Evolutionary conservation across 768 basidiomycete genomes (phyloP).

Genomic region (Mycena amicta): DNA sequence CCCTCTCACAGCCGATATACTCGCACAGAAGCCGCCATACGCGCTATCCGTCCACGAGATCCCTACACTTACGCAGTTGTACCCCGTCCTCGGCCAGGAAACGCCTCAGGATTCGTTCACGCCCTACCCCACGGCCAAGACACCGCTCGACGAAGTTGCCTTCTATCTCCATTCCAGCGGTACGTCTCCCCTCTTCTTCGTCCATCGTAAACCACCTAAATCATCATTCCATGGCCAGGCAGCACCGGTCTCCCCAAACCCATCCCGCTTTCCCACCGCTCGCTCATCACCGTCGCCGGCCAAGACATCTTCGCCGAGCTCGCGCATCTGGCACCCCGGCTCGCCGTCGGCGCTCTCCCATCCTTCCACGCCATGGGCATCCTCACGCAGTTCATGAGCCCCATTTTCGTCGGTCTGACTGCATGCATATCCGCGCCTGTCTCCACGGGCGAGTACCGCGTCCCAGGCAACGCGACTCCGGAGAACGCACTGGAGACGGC

Average conservation of each 20-base stretch:
- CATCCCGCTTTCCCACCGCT: neutral
- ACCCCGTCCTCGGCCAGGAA: conserved; percentile 45
- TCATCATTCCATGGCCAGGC: neutral
- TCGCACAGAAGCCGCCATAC: conserved; percentile 18
- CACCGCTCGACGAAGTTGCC: conserved; percentile 28
- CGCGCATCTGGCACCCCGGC: neutral
- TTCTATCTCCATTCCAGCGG: conserved; percentile 43
- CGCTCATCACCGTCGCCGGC: neutral
- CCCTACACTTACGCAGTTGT: conserved; percentile 35
- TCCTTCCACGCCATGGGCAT: conserved; percentile 41
- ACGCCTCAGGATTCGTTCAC: conserved; percentile 29
- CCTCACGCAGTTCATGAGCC: conserved; percentile 30
- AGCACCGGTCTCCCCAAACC: conserved; percentile 8
- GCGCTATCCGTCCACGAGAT: conserved; percentile 35
- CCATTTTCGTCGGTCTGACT: conserved; percentile 28
- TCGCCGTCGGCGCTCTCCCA: conserved; percentile 30
- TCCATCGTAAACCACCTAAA: conserved; percentile 17
- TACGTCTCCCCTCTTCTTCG: conserved; percentile 18
- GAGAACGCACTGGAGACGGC: conserved; percentile 41
- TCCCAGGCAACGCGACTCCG: conserved; percentile 34
- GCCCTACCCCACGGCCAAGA: conserved; percentile 25
- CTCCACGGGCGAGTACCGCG: conserved; percentile 27
- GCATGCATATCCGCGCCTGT: conserved; percentile 36
- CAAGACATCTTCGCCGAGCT: neutral
- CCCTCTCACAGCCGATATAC: conserved; percentile 27